Evolutionary conservation across 352 stramenopile species (phyloP), one percentile per base, ranked within the genome.

Genomic region (Phytophthora colocasiae): DNA sequence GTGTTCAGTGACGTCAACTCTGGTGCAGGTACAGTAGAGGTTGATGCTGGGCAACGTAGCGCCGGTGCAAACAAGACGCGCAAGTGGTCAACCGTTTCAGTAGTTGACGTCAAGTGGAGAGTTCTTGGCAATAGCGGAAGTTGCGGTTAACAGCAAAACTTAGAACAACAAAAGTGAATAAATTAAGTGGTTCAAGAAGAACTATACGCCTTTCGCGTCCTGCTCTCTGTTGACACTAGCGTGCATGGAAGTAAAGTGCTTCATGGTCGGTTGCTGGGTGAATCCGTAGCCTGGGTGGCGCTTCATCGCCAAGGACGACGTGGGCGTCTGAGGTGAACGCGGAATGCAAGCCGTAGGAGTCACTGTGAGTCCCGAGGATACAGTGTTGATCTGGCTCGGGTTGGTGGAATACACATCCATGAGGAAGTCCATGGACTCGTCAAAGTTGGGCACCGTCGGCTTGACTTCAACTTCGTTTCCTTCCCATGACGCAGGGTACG

Each of bases 341-440:
- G 63, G 36, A 40, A 64, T 73, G 27, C 63, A 67, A 7, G 69
- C 69, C 4, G 69, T 73, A 7, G 64, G 69, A 6, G 69, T 77
- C n/a, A 77, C 69, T 12, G 29, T 70, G 26, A 60, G n/a, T 3
- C 45, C 48, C 6, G 47, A 47, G 9, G 59, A 48, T 22, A 6
- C 22, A 39, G 19, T 55, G 51, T 61, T 58, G 22, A 87, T 75
- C 57, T 85, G 68, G 46, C 59, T 77, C 9, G 83, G 83, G 55
- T 88, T 74, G 38, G 68, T 59, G 29, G 77, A 77, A 64, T 90
- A 92, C 36, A 90, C 73, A 66, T 85, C 61, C 83, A 93, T 92
- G 63, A 93, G 71, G 69, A 91, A 93, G 66, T 92, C 85, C 83
- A 93, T 92, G 40, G 81, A 91, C 68, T 92, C 85, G 60, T 86